Percentiles rank a stretch among this genome's conserved stretches.
Evolutionary conservation across 1,139 yeast species (phyloP).

Genomic region (Yamadazyma aaseri): DNA sequence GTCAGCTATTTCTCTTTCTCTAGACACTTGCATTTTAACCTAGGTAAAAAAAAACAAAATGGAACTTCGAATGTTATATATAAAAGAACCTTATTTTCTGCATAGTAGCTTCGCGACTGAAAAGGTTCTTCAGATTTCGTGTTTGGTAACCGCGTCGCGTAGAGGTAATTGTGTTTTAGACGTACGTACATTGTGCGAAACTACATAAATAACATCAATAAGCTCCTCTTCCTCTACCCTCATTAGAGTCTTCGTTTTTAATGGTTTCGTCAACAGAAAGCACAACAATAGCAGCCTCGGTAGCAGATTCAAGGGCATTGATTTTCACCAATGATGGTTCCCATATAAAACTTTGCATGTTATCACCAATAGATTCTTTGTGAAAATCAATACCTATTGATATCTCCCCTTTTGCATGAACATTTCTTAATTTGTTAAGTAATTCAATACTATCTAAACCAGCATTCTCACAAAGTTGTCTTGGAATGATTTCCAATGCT

Average conservation of each 20-base stretch:
- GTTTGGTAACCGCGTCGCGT: constrained; percentile 12
- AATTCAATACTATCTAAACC: constrained; percentile 96
- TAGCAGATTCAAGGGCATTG: constrained; percentile 92
- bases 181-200: constrained; percentile 1
- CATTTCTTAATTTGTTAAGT: constrained; percentile 84
- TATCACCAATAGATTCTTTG: constrained; percentile 78
- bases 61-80: constrained; percentile 4
- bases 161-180: neutral
- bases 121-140: constrained; percentile 9
- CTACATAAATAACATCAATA: constrained; percentile 15
- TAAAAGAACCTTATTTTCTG: constrained; percentile 4
- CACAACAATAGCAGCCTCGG: constrained; percentile 95
- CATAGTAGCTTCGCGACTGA: constrained; percentile 5
- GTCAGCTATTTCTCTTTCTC: constrained; percentile 5
- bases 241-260: constrained; percentile 63
- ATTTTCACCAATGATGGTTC: constrained; percentile 94
- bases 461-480: constrained; percentile 96
- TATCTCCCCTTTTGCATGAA: constrained; percentile 88
- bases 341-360: constrained; percentile 89
- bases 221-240: constrained; percentile 67
- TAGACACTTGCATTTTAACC: constrained; percentile 4
- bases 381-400: constrained; percentile 95
- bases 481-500: constrained; percentile 93
- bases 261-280: constrained; percentile 95
- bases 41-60: neutral